Conservation (phyloP, 768 basidiomycete species). For the Glaciozyma martinii region DNA sequence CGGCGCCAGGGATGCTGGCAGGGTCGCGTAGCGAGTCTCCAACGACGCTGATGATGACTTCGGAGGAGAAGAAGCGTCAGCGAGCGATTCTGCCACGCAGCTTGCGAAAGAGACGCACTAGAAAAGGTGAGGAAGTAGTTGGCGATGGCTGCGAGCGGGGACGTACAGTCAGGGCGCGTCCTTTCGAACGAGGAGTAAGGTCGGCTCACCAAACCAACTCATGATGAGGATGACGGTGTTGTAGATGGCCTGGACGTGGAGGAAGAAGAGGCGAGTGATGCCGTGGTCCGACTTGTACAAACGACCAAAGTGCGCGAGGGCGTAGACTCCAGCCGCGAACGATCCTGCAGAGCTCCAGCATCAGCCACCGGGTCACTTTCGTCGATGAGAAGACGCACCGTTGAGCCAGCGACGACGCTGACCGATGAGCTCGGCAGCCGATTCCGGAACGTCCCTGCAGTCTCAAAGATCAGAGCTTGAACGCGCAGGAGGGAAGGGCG, state of each 20-base stretch:
- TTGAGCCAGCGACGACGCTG: conserved; percentile 96
- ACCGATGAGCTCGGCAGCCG: conserved; percentile 82
- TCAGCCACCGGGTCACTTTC: conserved; percentile 43
- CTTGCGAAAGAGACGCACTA: conserved; percentile 5
- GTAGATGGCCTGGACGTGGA: conserved; percentile 86
- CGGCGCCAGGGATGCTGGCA: conserved; percentile 24
- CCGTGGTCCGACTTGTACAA: conserved; percentile 74
- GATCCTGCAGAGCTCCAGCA: conserved; percentile 59
- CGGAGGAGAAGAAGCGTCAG: not conserved
- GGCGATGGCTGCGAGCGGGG: conserved; percentile 19
- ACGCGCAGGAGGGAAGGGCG: conserved; percentile 57
- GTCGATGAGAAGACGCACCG: conserved; percentile 56
- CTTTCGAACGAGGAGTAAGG: no score
- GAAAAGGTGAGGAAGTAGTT: conserved; percentile 33
- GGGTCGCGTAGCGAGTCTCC: conserved; percentile 28
- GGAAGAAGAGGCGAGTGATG: conserved; percentile 87
- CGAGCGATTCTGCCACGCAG: conserved; percentile 4
- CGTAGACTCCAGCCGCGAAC: conserved; percentile 51
- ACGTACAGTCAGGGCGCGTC: not conserved
- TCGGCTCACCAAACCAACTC: conserved; percentile 62
- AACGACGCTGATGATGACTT: conserved; percentile 27
- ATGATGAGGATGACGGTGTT: conserved; percentile 76
- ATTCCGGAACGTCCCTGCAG: conserved; percentile 69
- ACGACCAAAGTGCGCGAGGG: conserved; percentile 62
- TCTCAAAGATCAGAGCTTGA: conserved; percentile 54